These are phyloP conservation scores for Babesia bigemina DNA, from an alignment of 169 alveolate genomes.

Conservation along the genomic window DNA sequence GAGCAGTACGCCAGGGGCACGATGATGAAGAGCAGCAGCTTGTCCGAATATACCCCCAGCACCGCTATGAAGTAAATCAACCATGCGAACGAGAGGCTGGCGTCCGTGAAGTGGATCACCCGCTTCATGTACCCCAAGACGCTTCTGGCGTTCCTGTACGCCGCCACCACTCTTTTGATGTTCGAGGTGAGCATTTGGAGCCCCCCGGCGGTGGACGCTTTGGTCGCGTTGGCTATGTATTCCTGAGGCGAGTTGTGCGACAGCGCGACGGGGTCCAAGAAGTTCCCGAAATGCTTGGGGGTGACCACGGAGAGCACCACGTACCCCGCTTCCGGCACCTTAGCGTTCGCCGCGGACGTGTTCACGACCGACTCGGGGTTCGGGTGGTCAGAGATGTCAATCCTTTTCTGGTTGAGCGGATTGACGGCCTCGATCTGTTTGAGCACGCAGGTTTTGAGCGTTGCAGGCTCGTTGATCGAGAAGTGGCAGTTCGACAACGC, in stretches of 20 bases:
- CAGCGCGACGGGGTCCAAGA: constrained; percentile 59
- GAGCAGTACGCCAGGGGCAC: constrained; percentile 44
- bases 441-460: constrained; percentile 47
- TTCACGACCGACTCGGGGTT: constrained; percentile 32
- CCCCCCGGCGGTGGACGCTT: constrained; percentile 55
- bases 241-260: constrained; percentile 55
- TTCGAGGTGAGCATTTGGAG: constrained; percentile 54
- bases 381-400: constrained; percentile 34
- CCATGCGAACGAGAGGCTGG: constrained; percentile 39
- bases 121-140: constrained; percentile 25
- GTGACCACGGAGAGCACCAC: constrained; percentile 58
- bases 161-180: constrained; percentile 46
- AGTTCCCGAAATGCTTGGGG: constrained; percentile 62
- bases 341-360: constrained; percentile 29
- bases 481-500: constrained; percentile 44
- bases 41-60: constrained; percentile 57
- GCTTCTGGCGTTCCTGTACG: constrained; percentile 26
- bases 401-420: constrained; percentile 57
- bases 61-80: constrained; percentile 32
- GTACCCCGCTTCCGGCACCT: constrained; percentile 40
- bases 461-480: constrained; percentile 47
- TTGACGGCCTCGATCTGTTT: constrained; percentile 46
- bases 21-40: constrained; percentile 31
- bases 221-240: constrained; percentile 50
- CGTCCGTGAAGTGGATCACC: constrained; percentile 47